Percentiles rank a stretch among this genome's conserved stretches.
Conservation (phyloP, 768 basidiomycete species). For the Xerocomellus dryophilus region DNA sequence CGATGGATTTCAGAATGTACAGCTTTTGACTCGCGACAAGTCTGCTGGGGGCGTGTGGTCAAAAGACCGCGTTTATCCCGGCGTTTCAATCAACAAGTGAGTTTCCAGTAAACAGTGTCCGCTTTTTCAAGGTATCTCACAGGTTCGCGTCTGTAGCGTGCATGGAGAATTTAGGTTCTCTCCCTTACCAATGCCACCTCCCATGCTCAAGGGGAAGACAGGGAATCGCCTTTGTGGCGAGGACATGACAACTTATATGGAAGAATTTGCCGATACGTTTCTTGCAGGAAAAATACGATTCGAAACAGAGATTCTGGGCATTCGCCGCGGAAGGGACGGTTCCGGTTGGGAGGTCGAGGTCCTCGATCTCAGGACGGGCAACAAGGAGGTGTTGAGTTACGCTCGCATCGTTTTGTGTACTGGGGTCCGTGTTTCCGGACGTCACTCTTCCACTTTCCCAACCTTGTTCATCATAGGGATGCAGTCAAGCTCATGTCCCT, state of each 20-base stretch:
- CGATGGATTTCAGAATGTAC: conserved; percentile 56
- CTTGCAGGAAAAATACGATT: conserved; percentile 45
- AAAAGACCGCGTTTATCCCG: conserved; percentile 54
- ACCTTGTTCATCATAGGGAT: conserved; percentile 44
- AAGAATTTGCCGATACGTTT: conserved; percentile 47
- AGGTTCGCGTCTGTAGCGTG: conserved; percentile 39
- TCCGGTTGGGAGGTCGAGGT: conserved; percentile 47
- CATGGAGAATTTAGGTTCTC: conserved; percentile 65
- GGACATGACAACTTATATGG: conserved; percentile 56
- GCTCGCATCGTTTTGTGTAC: conserved; percentile 58
- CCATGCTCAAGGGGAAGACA: conserved; percentile 30
- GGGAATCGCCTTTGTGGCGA: conserved; percentile 51
- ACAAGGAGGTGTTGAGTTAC: conserved; percentile 37
- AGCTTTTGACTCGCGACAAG: conserved; percentile 54
- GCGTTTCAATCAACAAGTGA: conserved; percentile 59
- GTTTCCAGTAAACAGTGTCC: conserved; percentile 11
- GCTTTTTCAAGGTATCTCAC: background rate
- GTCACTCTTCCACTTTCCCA: background rate
- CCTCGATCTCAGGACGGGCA: conserved; percentile 20
- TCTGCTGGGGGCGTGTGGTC: conserved; percentile 58
- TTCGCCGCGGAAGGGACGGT: conserved; percentile 35
- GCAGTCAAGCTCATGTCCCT: conserved; percentile 51
- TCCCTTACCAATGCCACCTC: conserved; percentile 45
- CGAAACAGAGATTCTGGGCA: conserved; percentile 45
- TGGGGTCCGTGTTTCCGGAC: conserved; percentile 36